Percentiles rank a stretch among this genome's conserved stretches.
Conservation (phyloP, 2,329 filamentous ascomycete species). For the Fusarium chlamydosporum region DNA sequence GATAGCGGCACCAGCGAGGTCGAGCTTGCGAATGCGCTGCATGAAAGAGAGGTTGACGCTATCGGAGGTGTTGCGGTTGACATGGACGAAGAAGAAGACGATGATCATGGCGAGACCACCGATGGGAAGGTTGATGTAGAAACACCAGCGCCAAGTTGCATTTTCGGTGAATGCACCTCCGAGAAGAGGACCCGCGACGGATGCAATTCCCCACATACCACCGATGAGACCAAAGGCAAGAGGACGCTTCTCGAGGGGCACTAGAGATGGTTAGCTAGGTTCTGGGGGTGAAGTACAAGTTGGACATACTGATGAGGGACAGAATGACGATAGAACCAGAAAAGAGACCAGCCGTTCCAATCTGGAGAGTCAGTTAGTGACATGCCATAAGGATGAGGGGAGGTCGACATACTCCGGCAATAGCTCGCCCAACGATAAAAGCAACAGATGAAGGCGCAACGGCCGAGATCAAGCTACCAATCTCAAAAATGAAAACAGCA, state of each 20-base stretch:
- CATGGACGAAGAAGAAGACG: constrained; percentile 63
- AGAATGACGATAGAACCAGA: constrained; percentile 66
- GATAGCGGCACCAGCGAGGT: constrained; percentile 64
- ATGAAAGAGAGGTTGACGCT: constrained; percentile 53
- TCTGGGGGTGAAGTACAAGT: neutral
- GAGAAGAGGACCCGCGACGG: constrained; percentile 65
- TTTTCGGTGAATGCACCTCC: constrained; percentile 66
- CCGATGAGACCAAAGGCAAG: constrained; percentile 68
- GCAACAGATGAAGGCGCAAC: constrained; percentile 62
- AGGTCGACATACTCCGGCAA: constrained; percentile 59
- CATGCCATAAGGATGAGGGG: too few relatives aligned
- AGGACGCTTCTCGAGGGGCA: constrained; percentile 68
- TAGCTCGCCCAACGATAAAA: constrained; percentile 67
- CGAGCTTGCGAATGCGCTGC: constrained; percentile 61
- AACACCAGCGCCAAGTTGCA: constrained; percentile 68
- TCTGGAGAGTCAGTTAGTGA: constrained; percentile 45
- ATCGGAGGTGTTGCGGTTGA: constrained; percentile 56
- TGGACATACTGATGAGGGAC: constrained; percentile 56
- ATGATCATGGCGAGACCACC: constrained; percentile 63
- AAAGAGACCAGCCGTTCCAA: constrained; percentile 66
- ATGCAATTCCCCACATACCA: constrained; percentile 69
- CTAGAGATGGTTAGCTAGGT: constrained; percentile 42
- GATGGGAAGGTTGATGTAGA: constrained; percentile 63
- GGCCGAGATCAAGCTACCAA: constrained; percentile 62
- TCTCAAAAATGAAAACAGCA: constrained; percentile 61